These are phyloP conservation scores for Aureobasidium melanogenum DNA, from an alignment of 2,329 filamentous ascomycete species.

Conservation along the genomic window DNA sequence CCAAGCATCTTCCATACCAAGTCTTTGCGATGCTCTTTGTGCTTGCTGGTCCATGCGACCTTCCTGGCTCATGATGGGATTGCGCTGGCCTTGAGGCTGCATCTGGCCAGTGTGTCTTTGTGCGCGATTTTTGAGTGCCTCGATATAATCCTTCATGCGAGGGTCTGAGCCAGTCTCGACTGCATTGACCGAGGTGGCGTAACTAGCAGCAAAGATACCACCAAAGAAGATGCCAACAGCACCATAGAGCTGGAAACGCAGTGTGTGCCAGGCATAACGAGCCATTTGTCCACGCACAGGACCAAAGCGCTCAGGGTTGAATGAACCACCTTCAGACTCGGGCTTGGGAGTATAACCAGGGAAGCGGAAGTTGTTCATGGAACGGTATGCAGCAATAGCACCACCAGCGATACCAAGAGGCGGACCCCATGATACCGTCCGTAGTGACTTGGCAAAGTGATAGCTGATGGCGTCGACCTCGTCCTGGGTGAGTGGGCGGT, in stretches of 20 bases:
- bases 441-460: conserved; percentile 30
- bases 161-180: conserved; percentile 31
- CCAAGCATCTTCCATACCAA: conserved; percentile 3
- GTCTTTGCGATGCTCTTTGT: background rate
- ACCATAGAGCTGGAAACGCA: conserved; percentile 22
- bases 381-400: conserved; percentile 26
- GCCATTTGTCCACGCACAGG: conserved; percentile 27
- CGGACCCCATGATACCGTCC: conserved; percentile 31
- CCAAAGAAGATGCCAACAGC: conserved; percentile 27
- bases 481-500: conserved; percentile 30
- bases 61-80: conserved; percentile 10
- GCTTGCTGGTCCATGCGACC: conserved; percentile 14
- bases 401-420: conserved; percentile 27
- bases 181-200: conserved; percentile 27
- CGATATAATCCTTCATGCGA: conserved; percentile 30
- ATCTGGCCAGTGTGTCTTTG: conserved; percentile 16
- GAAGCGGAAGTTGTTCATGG: conserved; percentile 29
- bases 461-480: conserved; percentile 36
- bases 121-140: conserved; percentile 27
- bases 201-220: conserved; percentile 22
- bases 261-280: conserved; percentile 23
- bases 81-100: conserved; percentile 10
- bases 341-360: conserved; percentile 36
- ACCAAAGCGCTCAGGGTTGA: conserved; percentile 31
- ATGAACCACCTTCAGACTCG: conserved; percentile 23